A percentile compares a stretch with the other conserved stretches of the same genome.
Evolutionary conservation across 2,329 filamentous ascomycete genomes (phyloP).

Genomic region (Aurifilum marmelostoma): DNA sequence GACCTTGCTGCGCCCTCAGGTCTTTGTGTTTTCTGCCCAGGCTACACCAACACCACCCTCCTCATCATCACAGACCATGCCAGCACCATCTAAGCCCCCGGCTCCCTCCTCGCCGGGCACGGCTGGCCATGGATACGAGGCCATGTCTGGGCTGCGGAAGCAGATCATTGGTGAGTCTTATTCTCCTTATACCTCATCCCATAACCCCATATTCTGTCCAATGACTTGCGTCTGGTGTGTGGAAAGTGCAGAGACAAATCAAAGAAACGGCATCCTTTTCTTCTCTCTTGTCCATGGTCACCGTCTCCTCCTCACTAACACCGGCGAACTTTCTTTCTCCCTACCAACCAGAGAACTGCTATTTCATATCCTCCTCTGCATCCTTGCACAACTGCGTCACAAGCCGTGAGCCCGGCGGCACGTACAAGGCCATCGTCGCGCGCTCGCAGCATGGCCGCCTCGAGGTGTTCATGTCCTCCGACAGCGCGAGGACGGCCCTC

Average conservation of each 20-base stretch:
- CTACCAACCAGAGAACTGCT: slow-evolving; percentile 35
- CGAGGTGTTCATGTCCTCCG: slow-evolving; percentile 37
- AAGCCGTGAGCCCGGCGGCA: slow-evolving; percentile 34
- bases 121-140: slow-evolving; percentile 14
- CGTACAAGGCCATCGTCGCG: slow-evolving; percentile 35
- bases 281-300: too few relatives aligned
- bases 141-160: slow-evolving; percentile 14
- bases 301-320: not conserved
- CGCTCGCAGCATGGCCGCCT: slow-evolving; percentile 34
- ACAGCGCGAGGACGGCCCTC: slow-evolving; percentile 35
- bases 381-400: slow-evolving; percentile 33
- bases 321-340: not conserved
- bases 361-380: slow-evolving; percentile 33
- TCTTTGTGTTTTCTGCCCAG: slow-evolving; percentile 17
- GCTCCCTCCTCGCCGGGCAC: not conserved
- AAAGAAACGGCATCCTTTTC: too few relatives aligned
- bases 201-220: not conserved
- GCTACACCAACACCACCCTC: not conserved
- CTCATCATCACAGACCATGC: slow-evolving; percentile 2
- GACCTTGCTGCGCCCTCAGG: slow-evolving; percentile 22
- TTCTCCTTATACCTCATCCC: not conserved
- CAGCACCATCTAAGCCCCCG: not conserved
- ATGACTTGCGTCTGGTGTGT: too few relatives aligned
- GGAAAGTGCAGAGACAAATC: too few relatives aligned
- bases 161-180: slow-evolving; percentile 24